Percentiles rank a stretch among this genome's conserved stretches.
Conservation (phyloP, 352 stramenopile genomes). For the Globisporangium spiculum region DNA sequence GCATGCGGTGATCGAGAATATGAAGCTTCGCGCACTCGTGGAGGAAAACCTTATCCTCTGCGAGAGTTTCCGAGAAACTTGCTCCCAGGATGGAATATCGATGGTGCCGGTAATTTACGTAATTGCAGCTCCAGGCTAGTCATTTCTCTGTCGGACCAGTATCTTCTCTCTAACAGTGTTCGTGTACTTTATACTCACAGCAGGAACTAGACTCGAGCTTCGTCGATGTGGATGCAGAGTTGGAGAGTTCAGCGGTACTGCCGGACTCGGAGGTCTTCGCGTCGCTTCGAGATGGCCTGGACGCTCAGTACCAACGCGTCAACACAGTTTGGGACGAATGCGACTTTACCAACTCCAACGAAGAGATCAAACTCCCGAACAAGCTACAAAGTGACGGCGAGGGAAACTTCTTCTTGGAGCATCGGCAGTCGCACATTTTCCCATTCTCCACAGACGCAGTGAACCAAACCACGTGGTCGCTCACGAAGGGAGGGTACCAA, state of each 20-base stretch:
- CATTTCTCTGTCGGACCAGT: not conserved
- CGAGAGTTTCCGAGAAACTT: not conserved
- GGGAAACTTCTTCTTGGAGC: not conserved
- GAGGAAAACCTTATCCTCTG: not conserved
- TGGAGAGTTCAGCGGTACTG: not conserved
- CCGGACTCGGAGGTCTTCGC: constrained; percentile 21
- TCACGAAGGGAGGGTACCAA: not conserved
- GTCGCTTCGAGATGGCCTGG: constrained; percentile 22
- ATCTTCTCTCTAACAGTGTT: not conserved
- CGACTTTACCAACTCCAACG: constrained; percentile 17
- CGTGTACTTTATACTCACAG: constrained; percentile 6
- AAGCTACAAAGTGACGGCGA: constrained; percentile 5
- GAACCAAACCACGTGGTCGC: not conserved
- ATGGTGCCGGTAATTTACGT: not conserved
- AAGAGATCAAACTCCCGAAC: not conserved
- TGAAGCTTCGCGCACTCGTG: constrained; percentile 1
- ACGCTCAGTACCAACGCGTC: constrained; percentile 21
- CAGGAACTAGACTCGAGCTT: not conserved
- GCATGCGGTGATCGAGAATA: not conserved
- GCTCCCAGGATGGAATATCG: not conserved
- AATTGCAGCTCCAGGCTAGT: not conserved
- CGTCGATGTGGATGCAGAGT: not conserved
- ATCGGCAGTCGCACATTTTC: not conserved
- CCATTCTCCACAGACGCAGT: not conserved
- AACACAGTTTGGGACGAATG: constrained; percentile 19